Conservation (phyloP, 345 rosid species). For the Eutrema yunnanense region DNA sequence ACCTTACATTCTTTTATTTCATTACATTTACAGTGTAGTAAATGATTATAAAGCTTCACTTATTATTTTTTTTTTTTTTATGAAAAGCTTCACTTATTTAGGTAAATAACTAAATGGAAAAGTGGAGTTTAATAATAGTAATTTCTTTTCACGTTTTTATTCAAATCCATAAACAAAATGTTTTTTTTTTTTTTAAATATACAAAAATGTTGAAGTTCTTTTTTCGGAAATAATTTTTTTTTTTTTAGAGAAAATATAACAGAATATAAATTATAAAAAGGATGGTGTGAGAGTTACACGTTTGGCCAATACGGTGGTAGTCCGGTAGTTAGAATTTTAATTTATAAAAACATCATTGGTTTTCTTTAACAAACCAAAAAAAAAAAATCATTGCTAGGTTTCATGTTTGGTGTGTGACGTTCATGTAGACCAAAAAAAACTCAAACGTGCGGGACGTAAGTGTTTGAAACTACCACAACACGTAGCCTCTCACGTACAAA, state of each 20-base stretch:
- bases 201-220: too few relatives aligned
- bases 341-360: too few relatives aligned
- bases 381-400: neutral
- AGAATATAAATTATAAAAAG: too few relatives aligned
- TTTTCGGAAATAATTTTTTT: too few relatives aligned
- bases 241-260: too few relatives aligned
- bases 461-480: constrained; percentile 6
- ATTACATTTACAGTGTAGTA: neutral
- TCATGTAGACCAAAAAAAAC: neutral
- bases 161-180: too few relatives aligned
- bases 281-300: neutral
- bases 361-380: too few relatives aligned
- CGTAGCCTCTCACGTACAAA: constrained; percentile 22
- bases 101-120: neutral
- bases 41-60: neutral
- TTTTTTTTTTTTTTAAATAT: too few relatives aligned
- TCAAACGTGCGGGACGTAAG: constrained; percentile 12
- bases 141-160: too few relatives aligned
- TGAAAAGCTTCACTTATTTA: neutral
- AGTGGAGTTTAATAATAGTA: too few relatives aligned
- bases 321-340: neutral
- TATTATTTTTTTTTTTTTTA: neutral
- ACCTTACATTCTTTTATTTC: neutral
- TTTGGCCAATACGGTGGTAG: neutral
- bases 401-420: neutral